Percentiles rank a stretch among this genome's conserved stretches.
These are phyloP conservation scores for Suillus variegatus DNA, from an alignment of 768 basidiomycete species.

Conservation along the genomic window DNA sequence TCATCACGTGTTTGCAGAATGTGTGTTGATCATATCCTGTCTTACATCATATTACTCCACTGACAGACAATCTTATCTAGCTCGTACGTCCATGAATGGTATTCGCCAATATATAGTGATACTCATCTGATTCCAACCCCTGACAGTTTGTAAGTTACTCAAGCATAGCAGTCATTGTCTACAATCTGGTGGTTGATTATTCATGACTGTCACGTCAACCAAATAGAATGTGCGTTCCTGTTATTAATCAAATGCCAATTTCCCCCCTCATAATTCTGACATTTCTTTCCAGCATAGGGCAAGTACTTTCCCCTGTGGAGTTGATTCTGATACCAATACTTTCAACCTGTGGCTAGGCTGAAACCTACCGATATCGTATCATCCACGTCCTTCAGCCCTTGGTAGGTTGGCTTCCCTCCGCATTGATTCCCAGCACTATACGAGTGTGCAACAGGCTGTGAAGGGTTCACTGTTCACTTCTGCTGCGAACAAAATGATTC, in stretches of 20 bases:
- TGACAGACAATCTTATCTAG: neutral
- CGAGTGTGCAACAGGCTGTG: neutral
- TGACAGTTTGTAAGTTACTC: neutral
- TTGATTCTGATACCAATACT: neutral
- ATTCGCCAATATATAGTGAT: neutral
- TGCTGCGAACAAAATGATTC: neutral
- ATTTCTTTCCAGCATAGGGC: neutral
- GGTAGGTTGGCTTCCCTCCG: neutral
- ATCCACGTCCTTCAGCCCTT: neutral
- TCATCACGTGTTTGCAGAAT: neutral
- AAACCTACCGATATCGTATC: rapidly evolving
- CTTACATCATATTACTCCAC: neutral
- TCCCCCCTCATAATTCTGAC: neutral
- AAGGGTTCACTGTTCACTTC: neutral
- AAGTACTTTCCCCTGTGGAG: neutral
- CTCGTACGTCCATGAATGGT: neutral
- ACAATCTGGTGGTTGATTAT: neutral
- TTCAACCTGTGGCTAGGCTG: neutral
- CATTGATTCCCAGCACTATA: neutral
- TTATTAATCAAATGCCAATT: neutral
- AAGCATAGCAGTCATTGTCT: neutral
- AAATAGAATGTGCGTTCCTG: neutral
- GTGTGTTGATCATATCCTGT: neutral
- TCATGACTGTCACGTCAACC: neutral
- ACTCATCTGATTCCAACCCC: neutral